phyloP scores from a whole-genome alignment of 2,329 filamentous ascomycete species.

The Ceratocystis eucalypticola region DNA sequence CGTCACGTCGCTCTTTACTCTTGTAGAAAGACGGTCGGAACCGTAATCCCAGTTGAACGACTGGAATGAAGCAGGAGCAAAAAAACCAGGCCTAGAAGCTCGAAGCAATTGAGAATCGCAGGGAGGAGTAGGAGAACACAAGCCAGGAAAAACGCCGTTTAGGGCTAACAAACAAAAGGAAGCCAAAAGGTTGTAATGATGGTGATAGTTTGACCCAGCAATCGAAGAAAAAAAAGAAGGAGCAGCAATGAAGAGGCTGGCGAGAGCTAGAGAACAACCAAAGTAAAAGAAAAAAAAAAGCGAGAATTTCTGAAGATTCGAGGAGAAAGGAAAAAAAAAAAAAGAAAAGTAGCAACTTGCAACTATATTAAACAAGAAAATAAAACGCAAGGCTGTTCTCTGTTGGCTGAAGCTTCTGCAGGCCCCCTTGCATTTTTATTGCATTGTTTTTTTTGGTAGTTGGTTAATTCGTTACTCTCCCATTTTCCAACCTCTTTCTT shows the following conservation, averaged over 20 bases:
- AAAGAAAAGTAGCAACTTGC: background rate
- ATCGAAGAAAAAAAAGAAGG: background rate
- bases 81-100: background rate
- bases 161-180: background rate
- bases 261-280: background rate
- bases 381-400: slow-evolving; percentile 5
- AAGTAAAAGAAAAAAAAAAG: background rate
- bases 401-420: slow-evolving; percentile 6
- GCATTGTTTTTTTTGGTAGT: background rate
- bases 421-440: slow-evolving; percentile 1
- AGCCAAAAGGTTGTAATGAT: background rate
- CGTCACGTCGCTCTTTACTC: too few species aligned
- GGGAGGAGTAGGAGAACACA: background rate
- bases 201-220: background rate
- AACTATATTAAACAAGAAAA: background rate
- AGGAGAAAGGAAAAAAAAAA: slow-evolving; percentile 4
- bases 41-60: background rate
- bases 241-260: background rate
- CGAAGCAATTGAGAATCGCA: background rate
- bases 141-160: background rate
- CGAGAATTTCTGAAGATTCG: background rate
- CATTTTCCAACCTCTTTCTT: background rate
- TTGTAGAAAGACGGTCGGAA: too few species aligned
- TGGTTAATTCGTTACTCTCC: background rate
- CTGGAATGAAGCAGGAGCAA: background rate